Conservation (phyloP, 2,329 filamentous ascomycete species). For the Xylariaceae sp. region DNA sequence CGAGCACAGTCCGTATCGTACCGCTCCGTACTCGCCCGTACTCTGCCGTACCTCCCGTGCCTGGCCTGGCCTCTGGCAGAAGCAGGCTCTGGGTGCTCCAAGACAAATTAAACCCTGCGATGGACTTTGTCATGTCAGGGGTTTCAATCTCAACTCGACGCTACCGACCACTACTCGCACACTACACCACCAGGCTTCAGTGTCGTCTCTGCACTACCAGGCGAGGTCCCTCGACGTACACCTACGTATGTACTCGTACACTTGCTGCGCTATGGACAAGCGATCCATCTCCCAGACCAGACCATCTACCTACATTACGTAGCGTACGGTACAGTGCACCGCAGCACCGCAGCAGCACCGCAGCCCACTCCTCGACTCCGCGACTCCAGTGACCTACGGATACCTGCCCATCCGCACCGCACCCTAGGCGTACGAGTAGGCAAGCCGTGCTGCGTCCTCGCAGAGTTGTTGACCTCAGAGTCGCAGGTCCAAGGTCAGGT, state of each 20-base stretch:
- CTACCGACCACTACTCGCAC: background rate
- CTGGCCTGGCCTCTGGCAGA: background rate
- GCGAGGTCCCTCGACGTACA: too few relatives aligned
- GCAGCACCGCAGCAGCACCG: background rate
- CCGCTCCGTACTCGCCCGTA: background rate
- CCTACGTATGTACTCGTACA: background rate
- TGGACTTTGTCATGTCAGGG: constrained; percentile 21
- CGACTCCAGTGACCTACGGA: too few relatives aligned
- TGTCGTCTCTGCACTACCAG: background rate
- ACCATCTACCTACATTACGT: background rate
- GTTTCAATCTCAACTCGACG: background rate
- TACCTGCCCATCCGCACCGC: too few relatives aligned
- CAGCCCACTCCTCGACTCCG: too few relatives aligned
- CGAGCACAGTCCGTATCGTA: background rate
- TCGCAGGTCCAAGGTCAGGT: background rate
- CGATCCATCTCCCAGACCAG: background rate
- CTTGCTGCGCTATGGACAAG: background rate
- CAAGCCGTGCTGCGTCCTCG: too few relatives aligned
- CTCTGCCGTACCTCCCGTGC: background rate
- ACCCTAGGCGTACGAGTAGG: too few relatives aligned
- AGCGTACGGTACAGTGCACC: background rate
- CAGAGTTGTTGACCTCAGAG: background rate
- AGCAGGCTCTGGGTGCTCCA: constrained; percentile 2
- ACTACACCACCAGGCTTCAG: background rate
- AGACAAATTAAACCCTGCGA: constrained; percentile 23